phyloP scores from a whole-genome alignment of 2,329 filamentous ascomycete species.

The Penicillium rolfsii region DNA sequence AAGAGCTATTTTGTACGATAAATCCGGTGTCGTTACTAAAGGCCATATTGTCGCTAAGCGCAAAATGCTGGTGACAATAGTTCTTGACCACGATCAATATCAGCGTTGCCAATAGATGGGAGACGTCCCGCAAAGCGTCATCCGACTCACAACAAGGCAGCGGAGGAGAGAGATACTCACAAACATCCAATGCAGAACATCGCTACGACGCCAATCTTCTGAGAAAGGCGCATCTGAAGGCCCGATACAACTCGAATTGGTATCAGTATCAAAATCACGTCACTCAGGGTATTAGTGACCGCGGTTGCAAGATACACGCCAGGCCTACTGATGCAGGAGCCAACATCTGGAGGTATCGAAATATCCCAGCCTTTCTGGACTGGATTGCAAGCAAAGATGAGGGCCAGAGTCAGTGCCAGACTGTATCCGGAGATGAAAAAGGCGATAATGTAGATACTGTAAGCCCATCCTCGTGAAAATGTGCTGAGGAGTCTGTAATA shows the following conservation, averaged over 20 bases:
- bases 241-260: slow-evolving; percentile 22
- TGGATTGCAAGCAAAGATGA: slow-evolving; percentile 30
- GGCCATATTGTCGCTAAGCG: slow-evolving; percentile 30
- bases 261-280: slow-evolving; percentile 28
- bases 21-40: slow-evolving; percentile 24
- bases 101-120: not conserved
- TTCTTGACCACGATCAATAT: slow-evolving; percentile 10
- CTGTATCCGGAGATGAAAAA: slow-evolving; percentile 14
- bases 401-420: slow-evolving; percentile 11
- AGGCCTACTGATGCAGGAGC: slow-evolving; percentile 23
- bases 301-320: slow-evolving; percentile 29
- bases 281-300: slow-evolving; percentile 29
- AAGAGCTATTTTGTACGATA: slow-evolving; percentile 23
- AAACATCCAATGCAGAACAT: slow-evolving; percentile 27
- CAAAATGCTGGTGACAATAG: slow-evolving; percentile 28
- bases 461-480: slow-evolving; percentile 6
- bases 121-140: not conserved
- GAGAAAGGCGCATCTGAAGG: slow-evolving; percentile 18
- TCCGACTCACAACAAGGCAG: not conserved
- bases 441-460: slow-evolving; percentile 9
- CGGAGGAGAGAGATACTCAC: slow-evolving; percentile 13
- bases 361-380: slow-evolving; percentile 28
- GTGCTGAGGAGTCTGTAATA: slow-evolving; percentile 23
- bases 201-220: slow-evolving; percentile 24
- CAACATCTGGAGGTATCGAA: slow-evolving; percentile 16